Base-by-base conservation (phyloP, 2,329 filamentous ascomycete genomes). In the Colletotrichum spinosum region DNA sequence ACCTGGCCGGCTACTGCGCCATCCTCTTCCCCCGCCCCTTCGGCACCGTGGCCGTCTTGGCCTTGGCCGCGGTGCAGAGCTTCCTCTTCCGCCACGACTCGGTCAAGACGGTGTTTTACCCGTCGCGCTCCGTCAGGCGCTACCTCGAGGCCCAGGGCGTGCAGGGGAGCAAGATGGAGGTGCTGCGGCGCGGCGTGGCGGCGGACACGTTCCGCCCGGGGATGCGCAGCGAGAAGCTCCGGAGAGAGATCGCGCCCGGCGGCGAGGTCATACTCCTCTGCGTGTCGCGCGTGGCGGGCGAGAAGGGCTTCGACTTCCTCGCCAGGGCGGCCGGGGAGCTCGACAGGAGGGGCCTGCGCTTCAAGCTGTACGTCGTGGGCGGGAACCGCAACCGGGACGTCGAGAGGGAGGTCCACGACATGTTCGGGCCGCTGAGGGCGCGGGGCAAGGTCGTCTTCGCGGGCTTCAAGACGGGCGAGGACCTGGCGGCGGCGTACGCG, bases 241-340 rank as follows among this genome's bases (percentile, higher is more conserved):
- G 88, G 13, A 77, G 74, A 8, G 70, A 82, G 55, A 80, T 91
- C 34, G 88, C 88, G 0, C 88, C 88, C 0, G 82, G 86, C 55
- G 86, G 85, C 44, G 88, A 92, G 73, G 79, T 89, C 66, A 85
- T 92, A 50, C 83, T 92, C 34, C 81, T 90, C 57, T 90, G 86
- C 39, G 88, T 92, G 9, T 89, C 88, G 4, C 84, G 90, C 37
- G 80, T 92, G 33, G 89, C 90, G 0, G 88, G 88, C 2, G 90
- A 92, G 72, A 92, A 92, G 72, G 89, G 90, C 0, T 92, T 91
- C 70, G 86, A 87, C 50, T 92, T 92, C 70, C 79, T 92, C 33
- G 86, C 89, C 5, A 76, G 83, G 55, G 87, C 80, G 1, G 85
- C 84, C 11, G 78, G 77, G 45, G 80, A 82, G 63, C 77, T 92